These are phyloP conservation scores for Dipodascopsis tothii DNA, from an alignment of 805 yeast genomes.

Conservation along the genomic window DNA sequence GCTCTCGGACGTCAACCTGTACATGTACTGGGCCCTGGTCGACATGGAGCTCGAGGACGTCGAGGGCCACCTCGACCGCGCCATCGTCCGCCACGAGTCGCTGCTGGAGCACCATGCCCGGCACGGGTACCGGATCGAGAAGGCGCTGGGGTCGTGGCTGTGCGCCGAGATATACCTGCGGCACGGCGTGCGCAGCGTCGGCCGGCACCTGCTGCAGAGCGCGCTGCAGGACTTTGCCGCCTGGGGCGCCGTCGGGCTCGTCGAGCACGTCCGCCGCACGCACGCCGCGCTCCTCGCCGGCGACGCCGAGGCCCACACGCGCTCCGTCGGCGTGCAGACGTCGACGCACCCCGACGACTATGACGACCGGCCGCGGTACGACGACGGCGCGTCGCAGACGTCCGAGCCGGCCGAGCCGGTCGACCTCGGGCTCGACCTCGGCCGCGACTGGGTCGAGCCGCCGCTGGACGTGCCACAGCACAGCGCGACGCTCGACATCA, in stretches of 20 bases:
- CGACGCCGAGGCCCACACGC: background rate
- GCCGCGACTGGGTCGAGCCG: background rate
- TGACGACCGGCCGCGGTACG: background rate
- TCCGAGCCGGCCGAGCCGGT: background rate
- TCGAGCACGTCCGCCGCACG: slow-evolving; percentile 1
- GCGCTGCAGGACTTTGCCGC: slow-evolving; percentile 2
- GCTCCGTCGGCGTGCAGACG: slow-evolving; percentile 16
- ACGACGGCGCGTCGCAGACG: background rate
- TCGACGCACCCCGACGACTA: background rate
- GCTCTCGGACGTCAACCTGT: slow-evolving; percentile 1
- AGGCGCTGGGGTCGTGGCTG: slow-evolving; percentile 1
- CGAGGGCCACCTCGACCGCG: slow-evolving; percentile 9
- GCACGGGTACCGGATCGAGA: slow-evolving; percentile 2
- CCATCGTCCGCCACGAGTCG: slow-evolving; percentile 8
- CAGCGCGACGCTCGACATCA: slow-evolving; percentile 18
- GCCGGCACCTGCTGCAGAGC: slow-evolving; percentile 2
- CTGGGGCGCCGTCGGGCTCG: slow-evolving; percentile 16
- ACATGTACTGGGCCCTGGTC: slow-evolving; percentile 6
- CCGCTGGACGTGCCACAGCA: background rate
- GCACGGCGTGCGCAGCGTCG: slow-evolving; percentile 6
- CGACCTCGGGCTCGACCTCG: background rate
- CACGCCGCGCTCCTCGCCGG: slow-evolving; percentile 4
- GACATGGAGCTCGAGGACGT: slow-evolving; percentile 15
- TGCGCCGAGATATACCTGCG: slow-evolving; percentile 11
- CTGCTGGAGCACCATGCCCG: slow-evolving; percentile 2